phyloP scores from a whole-genome alignment of 1,139 yeast genomes.

The Blastobotrys malaysiensis region DNA sequence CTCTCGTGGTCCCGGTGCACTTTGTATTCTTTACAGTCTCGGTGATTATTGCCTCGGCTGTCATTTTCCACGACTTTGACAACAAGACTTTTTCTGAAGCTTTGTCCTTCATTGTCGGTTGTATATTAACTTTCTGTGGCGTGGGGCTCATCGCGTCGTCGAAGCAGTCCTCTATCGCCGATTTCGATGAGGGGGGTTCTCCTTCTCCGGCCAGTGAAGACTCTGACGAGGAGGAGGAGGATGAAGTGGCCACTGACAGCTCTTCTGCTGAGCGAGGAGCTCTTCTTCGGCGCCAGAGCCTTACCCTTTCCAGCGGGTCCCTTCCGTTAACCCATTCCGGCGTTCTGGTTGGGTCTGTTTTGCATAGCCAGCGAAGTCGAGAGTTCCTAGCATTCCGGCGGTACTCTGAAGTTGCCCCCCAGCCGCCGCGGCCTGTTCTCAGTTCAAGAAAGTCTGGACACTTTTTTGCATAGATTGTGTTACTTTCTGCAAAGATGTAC shows the following conservation, averaged over 20 bases:
- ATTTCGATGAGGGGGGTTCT: neutral
- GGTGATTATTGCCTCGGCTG: constrained; percentile 39
- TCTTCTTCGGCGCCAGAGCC: neutral
- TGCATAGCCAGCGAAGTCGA: neutral
- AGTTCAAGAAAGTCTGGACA: neutral
- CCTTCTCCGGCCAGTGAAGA: neutral
- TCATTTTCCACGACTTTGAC: constrained; percentile 39
- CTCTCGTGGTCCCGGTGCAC: constrained; percentile 43
- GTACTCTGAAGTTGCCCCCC: neutral
- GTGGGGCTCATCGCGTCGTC: constrained; percentile 36
- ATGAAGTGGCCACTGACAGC: neutral
- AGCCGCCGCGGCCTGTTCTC: neutral
- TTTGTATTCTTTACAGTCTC: constrained; percentile 42
- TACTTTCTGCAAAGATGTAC: neutral
- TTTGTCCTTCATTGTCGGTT: constrained; percentile 32
- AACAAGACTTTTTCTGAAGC: constrained; percentile 23
- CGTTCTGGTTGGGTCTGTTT: neutral
- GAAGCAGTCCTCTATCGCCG: neutral
- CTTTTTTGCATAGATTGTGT: neutral
- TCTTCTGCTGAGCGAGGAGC: neutral
- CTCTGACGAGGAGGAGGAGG: neutral
- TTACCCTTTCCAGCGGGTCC: neutral
- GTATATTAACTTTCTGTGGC: constrained; percentile 37
- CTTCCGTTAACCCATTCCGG: neutral
- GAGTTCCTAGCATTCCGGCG: neutral